A percentile compares a stretch with the other conserved stretches of the same genome.
Evolutionary conservation across 2,329 filamentous ascomycete species (phyloP).

Genomic region (Ophiostoma montium): DNA sequence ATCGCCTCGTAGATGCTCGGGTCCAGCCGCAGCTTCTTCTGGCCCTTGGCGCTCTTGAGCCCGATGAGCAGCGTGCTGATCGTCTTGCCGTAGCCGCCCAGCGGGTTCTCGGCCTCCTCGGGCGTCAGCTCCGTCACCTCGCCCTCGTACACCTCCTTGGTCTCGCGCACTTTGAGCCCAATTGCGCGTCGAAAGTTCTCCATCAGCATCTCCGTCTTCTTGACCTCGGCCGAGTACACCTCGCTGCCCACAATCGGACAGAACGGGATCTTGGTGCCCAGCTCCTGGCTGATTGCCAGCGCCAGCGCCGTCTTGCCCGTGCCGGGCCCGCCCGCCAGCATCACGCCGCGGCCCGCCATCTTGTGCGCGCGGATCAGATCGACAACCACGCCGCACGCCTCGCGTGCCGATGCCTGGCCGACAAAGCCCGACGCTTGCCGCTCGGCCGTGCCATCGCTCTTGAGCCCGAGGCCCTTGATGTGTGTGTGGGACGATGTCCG

Average conservation of each 20-base stretch:
- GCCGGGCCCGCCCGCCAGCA: conserved; percentile 86
- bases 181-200: conserved; percentile 97
- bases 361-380: conserved; percentile 93
- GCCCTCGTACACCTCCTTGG: conserved; percentile 97
- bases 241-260: conserved; percentile 97
- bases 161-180: conserved; percentile 91
- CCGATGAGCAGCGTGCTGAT: conserved; percentile 93
- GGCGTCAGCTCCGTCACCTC: conserved; percentile 96
- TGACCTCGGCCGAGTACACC: conserved; percentile 94
- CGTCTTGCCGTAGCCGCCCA: conserved; percentile 93
- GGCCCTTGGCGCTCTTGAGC: conserved; percentile 86
- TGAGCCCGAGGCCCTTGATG: conserved; percentile 87
- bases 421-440: conserved; percentile 71
- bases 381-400: conserved; percentile 92
- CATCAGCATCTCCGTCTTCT: conserved; percentile 99
- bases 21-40: conserved; percentile 93
- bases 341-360: conserved; percentile 88
- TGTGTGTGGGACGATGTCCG: conserved; percentile 94
- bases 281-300: conserved; percentile 87
- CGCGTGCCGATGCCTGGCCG: conserved; percentile 74
- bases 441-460: conserved; percentile 74
- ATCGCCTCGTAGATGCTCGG: conserved; percentile 99
- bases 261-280: conserved; percentile 96
- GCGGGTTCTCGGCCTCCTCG: conserved; percentile 93
- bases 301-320: conserved; percentile 96